A percentile compares a stretch with the other conserved stretches of the same genome.
These are phyloP conservation scores for Orbilia brochopaga DNA, from an alignment of 2,329 filamentous ascomycete species.

Conservation along the genomic window DNA sequence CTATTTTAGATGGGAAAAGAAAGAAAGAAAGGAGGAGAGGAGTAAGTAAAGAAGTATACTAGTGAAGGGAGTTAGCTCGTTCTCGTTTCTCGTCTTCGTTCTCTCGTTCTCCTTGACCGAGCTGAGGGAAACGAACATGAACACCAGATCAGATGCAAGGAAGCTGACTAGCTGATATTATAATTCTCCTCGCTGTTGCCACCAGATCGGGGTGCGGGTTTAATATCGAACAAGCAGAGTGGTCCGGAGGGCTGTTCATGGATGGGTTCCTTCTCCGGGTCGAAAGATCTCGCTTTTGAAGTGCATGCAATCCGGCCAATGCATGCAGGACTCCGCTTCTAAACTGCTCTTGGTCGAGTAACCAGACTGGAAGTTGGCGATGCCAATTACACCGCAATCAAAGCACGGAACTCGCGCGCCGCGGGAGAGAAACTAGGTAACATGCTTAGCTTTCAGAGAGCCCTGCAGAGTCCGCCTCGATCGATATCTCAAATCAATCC, in stretches of 20 bases:
- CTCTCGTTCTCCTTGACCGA: too few species aligned
- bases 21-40: not conserved
- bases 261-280: too few species aligned
- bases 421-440: too few species aligned
- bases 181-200: conserved; percentile 4
- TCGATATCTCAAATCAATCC: conserved; percentile 6
- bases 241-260: conserved; percentile 18
- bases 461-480: not conserved
- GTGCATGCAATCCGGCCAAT: conserved; percentile 10
- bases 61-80: too few species aligned
- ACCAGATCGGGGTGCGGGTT: conserved; percentile 20
- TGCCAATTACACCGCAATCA: conserved; percentile 6
- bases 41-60: not conserved
- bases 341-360: too few species aligned
- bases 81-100: too few species aligned
- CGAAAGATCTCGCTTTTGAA: conserved; percentile 38
- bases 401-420: not conserved
- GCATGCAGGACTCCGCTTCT: conserved; percentile 4
- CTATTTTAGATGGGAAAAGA: conserved; percentile 7
- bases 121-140: conserved; percentile 9
- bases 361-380: conserved; percentile 4
- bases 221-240: conserved; percentile 12
- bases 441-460: not conserved
- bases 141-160: not conserved
- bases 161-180: conserved; percentile 5